Evolutionary conservation across 192 early-diverging fungal genomes (phyloP).

Genomic region (Backusella luteola): DNA sequence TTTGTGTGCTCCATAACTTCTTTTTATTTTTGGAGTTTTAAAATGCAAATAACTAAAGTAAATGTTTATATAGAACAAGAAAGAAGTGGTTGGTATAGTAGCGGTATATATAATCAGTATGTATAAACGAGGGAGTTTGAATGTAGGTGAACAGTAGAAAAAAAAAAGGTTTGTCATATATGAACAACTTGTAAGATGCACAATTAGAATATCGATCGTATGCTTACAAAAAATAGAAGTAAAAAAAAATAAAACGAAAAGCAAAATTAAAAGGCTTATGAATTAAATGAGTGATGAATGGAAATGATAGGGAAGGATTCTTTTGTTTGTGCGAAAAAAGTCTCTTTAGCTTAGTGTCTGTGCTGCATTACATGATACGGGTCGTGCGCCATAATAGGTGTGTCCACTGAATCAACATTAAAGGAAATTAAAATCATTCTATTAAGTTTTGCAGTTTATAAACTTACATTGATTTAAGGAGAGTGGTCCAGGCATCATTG

Average conservation of each 20-base stretch:
- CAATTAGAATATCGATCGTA: background rate
- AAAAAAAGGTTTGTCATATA: background rate
- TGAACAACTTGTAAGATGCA: slow-evolving; percentile 3
- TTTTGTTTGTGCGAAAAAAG: background rate
- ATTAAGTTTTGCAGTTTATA: background rate
- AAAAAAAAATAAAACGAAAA: background rate
- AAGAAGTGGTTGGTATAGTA: background rate
- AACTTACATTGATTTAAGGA: slow-evolving; percentile 9
- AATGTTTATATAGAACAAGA: background rate
- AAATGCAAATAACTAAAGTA: background rate
- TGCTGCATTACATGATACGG: slow-evolving; percentile 2
- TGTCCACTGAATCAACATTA: background rate
- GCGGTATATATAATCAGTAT: background rate
- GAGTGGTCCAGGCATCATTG: background rate
- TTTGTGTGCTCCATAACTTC: background rate
- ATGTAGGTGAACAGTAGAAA: background rate
- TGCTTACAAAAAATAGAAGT: background rate
- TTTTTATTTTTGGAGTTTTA: background rate
- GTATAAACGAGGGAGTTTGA: background rate
- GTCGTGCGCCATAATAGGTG: slow-evolving; percentile 1
- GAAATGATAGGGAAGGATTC: slow-evolving; percentile 1
- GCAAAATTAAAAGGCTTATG: background rate
- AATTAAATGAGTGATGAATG: background rate
- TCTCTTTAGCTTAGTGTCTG: slow-evolving; percentile 7
- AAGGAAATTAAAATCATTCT: background rate